Conservation (phyloP, 179 eudicot genomes). For the Beta lomatogona region DNA sequence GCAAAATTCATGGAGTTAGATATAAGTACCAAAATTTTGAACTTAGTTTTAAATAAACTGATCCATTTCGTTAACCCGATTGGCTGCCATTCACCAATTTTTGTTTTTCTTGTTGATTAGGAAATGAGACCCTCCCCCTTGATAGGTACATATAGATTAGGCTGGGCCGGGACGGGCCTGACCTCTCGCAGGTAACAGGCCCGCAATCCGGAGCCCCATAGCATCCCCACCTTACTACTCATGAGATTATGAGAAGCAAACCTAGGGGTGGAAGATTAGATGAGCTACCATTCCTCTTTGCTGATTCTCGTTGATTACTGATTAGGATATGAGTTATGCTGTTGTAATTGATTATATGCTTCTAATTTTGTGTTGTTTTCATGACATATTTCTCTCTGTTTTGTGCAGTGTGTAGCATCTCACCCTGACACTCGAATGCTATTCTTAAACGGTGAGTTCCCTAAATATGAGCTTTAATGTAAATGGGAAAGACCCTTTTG, state of each 20-base stretch:
- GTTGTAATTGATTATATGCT: constrained; percentile 6
- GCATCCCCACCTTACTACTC: no score
- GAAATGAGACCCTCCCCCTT: neutral
- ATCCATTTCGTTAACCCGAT: neutral
- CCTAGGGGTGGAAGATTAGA: no score
- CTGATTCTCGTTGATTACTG: neutral
- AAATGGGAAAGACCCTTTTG: neutral
- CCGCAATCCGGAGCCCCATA: no score
- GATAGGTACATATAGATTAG: no score
- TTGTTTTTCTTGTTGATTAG: neutral
- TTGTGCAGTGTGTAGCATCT: constrained; percentile 94
- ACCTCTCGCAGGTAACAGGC: no score
- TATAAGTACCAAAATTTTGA: neutral
- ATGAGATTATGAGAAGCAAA: no score
- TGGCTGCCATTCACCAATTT: neutral
- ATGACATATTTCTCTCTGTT: constrained; percentile 5
- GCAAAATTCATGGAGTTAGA: neutral
- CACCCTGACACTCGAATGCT: constrained; percentile 87
- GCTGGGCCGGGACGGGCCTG: no score
- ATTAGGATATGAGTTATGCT: neutral
- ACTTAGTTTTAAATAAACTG: neutral
- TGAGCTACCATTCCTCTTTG: no score
- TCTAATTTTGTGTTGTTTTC: neutral
- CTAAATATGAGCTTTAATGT: neutral
- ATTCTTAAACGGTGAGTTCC: constrained; percentile 74